phyloP scores from a whole-genome alignment of 305 asterid genomes.

The Solanum hybrid region DNA sequence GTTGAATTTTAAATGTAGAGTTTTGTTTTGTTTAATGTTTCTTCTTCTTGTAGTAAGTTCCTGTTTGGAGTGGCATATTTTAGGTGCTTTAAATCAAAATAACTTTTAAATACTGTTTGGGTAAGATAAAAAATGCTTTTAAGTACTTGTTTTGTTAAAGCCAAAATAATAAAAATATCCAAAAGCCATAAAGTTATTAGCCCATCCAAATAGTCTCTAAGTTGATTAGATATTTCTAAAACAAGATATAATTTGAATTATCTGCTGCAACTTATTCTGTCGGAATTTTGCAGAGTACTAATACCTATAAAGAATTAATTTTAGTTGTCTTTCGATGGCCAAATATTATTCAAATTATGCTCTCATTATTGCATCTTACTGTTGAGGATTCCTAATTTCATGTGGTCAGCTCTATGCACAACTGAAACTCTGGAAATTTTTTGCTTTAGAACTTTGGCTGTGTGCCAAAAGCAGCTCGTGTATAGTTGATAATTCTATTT shows the following conservation, averaged over 20 bases:
- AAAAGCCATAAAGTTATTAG: not conserved
- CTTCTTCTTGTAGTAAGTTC: not conserved
- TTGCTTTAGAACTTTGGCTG: not conserved
- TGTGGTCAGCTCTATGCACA: not conserved
- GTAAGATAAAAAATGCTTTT: not conserved
- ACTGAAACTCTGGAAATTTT: not conserved
- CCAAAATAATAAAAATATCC: not conserved
- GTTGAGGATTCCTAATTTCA: not conserved
- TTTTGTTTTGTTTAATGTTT: not conserved
- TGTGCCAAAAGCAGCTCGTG: not conserved
- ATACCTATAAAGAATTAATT: too few relatives aligned
- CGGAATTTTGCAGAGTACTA: too few relatives aligned
- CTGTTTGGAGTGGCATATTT: not conserved
- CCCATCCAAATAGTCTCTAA: not conserved
- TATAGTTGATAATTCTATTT: slow-evolving; percentile 6
- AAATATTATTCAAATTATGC: not conserved
- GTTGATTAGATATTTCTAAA: not conserved
- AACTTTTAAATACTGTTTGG: not conserved
- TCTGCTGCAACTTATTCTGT: not conserved
- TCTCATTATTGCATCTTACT: not conserved
- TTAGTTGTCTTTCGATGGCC: not conserved
- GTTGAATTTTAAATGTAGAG: not conserved
- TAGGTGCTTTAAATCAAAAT: not conserved
- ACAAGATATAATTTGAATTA: not conserved
- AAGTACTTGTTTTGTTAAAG: not conserved